Conservation (phyloP, 148 eudicot species). For the Chenopodium formosanum region DNA sequence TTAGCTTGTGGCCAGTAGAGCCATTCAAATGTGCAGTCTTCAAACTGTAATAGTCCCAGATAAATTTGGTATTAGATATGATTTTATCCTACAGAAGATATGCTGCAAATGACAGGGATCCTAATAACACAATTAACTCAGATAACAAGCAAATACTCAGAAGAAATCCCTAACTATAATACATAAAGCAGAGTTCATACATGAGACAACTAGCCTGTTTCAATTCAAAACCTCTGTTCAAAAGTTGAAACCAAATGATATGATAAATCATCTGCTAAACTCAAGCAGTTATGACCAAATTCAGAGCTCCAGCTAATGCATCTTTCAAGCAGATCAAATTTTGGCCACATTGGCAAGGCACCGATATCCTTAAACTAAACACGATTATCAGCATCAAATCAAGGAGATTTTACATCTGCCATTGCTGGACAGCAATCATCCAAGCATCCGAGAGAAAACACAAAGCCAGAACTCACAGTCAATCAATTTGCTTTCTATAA, state of each 20-base stretch:
- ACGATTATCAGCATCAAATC: background rate
- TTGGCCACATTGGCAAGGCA: background rate
- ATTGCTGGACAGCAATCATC: background rate
- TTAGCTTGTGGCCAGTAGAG: slow-evolving; percentile 85
- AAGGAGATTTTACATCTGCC: background rate
- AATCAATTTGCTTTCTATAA: background rate
- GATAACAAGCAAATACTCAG: background rate
- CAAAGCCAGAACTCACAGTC: background rate
- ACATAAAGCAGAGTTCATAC: background rate
- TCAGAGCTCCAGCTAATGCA: background rate
- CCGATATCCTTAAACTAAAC: background rate
- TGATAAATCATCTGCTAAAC: too few relatives aligned
- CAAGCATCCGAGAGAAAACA: background rate
- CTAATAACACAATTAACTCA: background rate
- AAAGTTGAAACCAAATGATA: background rate
- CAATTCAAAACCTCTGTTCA: background rate
- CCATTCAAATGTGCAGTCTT: slow-evolving; percentile 89
- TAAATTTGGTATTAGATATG: background rate
- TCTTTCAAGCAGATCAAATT: background rate
- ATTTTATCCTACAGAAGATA: background rate
- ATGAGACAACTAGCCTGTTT: background rate
- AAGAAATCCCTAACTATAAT: background rate
- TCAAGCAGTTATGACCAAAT: too few relatives aligned
- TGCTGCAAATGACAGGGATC: background rate
- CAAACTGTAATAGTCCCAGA: slow-evolving; percentile 45